A percentile compares a stretch with the other conserved stretches of the same genome.
These are phyloP conservation scores for Yamagishiella unicocca DNA, from an alignment of 139 green algal species.

Conservation along the genomic window DNA sequence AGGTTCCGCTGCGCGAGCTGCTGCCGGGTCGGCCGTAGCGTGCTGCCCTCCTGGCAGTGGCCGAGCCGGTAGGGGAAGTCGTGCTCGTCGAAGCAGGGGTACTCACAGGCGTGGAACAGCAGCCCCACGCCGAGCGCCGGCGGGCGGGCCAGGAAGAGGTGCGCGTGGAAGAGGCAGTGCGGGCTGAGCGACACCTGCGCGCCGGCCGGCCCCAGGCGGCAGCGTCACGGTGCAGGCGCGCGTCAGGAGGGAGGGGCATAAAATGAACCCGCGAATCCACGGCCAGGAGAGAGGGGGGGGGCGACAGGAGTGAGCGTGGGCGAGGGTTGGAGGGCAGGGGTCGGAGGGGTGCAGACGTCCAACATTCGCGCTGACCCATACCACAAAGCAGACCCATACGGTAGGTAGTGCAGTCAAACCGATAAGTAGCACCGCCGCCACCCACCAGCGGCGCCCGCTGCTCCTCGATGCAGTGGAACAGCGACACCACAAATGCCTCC, in stretches of 20 bases:
- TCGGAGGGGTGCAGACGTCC: no score
- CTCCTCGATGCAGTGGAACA: neutral
- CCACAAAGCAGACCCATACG: neutral
- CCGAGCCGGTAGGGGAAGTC: slow-evolving; percentile 55
- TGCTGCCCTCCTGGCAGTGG: slow-evolving; percentile 55
- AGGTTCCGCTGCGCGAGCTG: slow-evolving; percentile 56
- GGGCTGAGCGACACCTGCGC: slow-evolving; percentile 3
- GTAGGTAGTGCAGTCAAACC: neutral
- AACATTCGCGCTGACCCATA: neutral
- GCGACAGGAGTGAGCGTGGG: no score
- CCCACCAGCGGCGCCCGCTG: slow-evolving; percentile 28
- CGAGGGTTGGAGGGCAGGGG: no score
- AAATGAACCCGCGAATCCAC: no score
- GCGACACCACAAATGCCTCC: neutral
- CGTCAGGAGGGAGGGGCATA: no score
- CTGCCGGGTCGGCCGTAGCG: neutral
- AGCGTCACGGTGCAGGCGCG: no score
- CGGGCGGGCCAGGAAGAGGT: slow-evolving; percentile 39
- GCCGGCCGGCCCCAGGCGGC: no score
- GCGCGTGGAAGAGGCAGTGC: slow-evolving; percentile 61
- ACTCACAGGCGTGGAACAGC: slow-evolving; percentile 61
- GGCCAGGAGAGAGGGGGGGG: neutral
- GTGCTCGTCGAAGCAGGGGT: slow-evolving; percentile 28
- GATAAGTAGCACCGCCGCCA: neutral
- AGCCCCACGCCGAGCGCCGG: slow-evolving; percentile 32